Evolutionary conservation across 768 basidiomycete species (phyloP), one percentile per base, ranked within the genome.

Genomic region (Suillus occidentalis): DNA sequence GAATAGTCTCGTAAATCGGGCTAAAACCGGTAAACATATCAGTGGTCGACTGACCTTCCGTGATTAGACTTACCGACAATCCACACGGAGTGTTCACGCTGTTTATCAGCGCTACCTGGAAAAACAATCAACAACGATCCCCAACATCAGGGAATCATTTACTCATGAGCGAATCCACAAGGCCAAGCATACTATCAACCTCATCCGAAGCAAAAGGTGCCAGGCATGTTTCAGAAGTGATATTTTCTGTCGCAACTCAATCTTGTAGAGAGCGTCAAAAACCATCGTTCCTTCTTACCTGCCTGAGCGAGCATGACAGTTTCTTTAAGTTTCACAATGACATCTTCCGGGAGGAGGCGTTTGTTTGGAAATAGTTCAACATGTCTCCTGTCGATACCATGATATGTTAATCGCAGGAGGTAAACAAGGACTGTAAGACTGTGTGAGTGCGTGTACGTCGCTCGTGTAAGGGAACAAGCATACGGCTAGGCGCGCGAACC

Each of bases 271-370:
- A 28, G 10, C 18, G 50, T 14, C n/a, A 40, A 16, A 37, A 4
- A 50, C 34, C 28, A 3, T 40, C 20, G 1, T 14, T 22, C 2
- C 22, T 9, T 28, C 64, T 45, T 34, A 64, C 65, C 66, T 36
- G 59, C 56, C 25, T 52, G 63, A 28, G 66, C 63, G 18, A 60
- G 60, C 25, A 60, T 37, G 14, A 55, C 20, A 20, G 42, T 55
- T 45, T 64, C 66, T 59, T 60, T 66, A 4, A 66, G 62, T 28
- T 64, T 39, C 9, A 64, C 58, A 13, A 64, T 40, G 3, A 65
- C 53, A 22, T 37, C 34, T 39, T 37, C 16, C 6, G 66, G 58
- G 10, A 66, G 79, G 68, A 1, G 75, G 59, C 59, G 72, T 59
- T 52, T 67, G 40, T 66, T 58, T 18, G 66, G 66, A 31, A 60